Evolutionary conservation across 257 asterid species (phyloP), one percentile per base, ranked within the genome.

Genomic region (Jacaranda mimosifolia): DNA sequence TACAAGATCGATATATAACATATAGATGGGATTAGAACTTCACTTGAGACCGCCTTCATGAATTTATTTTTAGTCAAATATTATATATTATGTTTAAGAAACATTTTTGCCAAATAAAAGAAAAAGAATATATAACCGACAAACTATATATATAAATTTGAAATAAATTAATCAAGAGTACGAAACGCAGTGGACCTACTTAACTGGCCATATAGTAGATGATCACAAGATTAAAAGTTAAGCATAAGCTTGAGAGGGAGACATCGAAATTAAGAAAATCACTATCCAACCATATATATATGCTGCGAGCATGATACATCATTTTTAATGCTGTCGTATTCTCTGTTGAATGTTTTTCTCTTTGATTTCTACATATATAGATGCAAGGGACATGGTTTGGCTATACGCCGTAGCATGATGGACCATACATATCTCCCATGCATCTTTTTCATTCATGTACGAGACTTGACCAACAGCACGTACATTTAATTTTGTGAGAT

Each of bases 281-380:
- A 18, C 68, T 18, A 32, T 72, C 68, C 17, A 73, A 60, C n/a
- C 68, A 10, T 6, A 55, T 1, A 36, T 14, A n/a, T n/a, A n/a
- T n/a, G n/a, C n/a, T n/a, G 32, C 14, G 10, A 21, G 60, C 38
- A 35, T 40, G 81, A 77, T 12, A 38, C 51, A 17, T 70, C 81
- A 49, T 38, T 70, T 42, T 57, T 55, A 70, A 57, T 17, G 71
- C 6, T 68, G 63, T 77, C 81, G 64, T 35, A 35, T 58, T 71
- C 73, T 32, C 32, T 38, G 15, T 52, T 78, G 35, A 63, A 71
- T 71, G 68, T 72, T 26, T 57, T 62, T 8, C 9, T 19, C 3
- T 58, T 57, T 13, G 32, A 26, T 26, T 17, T 51, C 13, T 42
- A 26, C 35, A 39, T 3, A 42, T 42, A 5, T 5, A 70, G 36